These are phyloP conservation scores for Eimeria brunetti DNA, from an alignment of 169 alveolate genomes.

Conservation along the genomic window DNA sequence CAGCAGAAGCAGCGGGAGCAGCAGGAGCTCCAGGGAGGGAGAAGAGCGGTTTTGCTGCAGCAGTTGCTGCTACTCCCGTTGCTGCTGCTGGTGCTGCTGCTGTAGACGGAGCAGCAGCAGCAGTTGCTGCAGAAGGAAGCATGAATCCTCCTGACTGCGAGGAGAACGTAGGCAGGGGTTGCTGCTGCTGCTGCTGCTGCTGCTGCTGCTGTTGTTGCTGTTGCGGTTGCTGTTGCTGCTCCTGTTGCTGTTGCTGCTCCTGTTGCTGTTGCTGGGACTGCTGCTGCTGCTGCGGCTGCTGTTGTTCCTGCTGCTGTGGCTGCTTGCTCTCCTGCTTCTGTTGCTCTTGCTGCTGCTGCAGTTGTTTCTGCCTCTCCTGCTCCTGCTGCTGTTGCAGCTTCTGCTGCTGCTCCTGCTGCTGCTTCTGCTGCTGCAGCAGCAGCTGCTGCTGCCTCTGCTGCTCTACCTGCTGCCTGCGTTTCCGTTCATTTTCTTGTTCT, in stretches of 20 bases:
- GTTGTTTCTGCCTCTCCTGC: too few relatives aligned
- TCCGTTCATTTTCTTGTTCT: not conserved
- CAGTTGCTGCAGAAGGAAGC: not conserved
- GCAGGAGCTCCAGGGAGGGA: not conserved
- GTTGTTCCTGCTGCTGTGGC: too few relatives aligned
- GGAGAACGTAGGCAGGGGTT: too few relatives aligned
- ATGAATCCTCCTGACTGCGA: not conserved
- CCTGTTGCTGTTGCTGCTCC: not conserved
- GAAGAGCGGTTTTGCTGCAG: not conserved
- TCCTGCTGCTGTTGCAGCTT: too few relatives aligned
- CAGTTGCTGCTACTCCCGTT: not conserved
- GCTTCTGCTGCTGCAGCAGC: not conserved
- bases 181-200: not conserved
- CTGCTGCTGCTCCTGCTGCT: not conserved
- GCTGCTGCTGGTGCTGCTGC: slow-evolving; percentile 3
- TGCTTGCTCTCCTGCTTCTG: not conserved
- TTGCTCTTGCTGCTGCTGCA: too few relatives aligned
- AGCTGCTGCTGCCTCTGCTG: not conserved
- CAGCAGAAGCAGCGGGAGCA: too few relatives aligned
- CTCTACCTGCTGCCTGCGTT: not conserved
- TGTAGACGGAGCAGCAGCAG: too few relatives aligned
- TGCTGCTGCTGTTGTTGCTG: not conserved
- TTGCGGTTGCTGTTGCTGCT: not conserved
- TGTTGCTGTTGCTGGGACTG: too few relatives aligned
- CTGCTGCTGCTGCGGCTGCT: too few relatives aligned